Evolutionary conservation across 805 yeast species (phyloP).

Genomic region (Kodamaea fukazawae): DNA sequence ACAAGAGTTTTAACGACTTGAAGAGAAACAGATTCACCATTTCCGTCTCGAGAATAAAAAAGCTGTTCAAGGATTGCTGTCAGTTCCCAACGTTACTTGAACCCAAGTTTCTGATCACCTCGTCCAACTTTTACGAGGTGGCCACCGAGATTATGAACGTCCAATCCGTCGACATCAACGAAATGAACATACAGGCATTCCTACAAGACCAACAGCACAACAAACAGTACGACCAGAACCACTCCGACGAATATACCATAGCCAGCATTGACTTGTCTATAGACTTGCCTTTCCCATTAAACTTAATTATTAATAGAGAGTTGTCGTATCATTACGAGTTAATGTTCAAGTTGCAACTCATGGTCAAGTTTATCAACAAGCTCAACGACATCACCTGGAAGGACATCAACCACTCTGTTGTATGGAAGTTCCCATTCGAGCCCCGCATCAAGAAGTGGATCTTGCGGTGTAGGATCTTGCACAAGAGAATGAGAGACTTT

Average conservation of each 20-base stretch:
- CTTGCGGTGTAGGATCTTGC: conserved; percentile 51
- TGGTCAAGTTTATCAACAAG: conserved; percentile 60
- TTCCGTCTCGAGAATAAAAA: conserved; percentile 27
- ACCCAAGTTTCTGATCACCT: conserved; percentile 45
- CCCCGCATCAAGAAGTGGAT: conserved; percentile 52
- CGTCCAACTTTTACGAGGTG: conserved; percentile 42
- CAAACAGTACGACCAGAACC: conserved; percentile 11
- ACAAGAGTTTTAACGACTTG: conserved; percentile 50
- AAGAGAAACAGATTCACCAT: conserved; percentile 37
- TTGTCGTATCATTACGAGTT: conserved; percentile 76
- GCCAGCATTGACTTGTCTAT: conserved; percentile 55
- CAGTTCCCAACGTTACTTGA: conserved; percentile 40
- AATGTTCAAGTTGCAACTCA: conserved; percentile 66
- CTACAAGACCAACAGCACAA: conserved; percentile 37
- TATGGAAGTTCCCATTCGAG: conserved; percentile 58
- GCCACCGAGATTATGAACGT: conserved; percentile 51
- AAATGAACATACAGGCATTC: conserved; percentile 43
- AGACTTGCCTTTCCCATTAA: conserved; percentile 83
- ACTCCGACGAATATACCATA: conserved; percentile 37
- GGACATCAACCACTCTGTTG: conserved; percentile 59
- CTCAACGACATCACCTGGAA: conserved; percentile 67
- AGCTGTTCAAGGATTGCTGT: conserved; percentile 21
- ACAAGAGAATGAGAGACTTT: conserved; percentile 55
- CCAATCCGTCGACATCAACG: conserved; percentile 41
- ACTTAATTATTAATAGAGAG: conserved; percentile 67